Percentiles rank a stretch among this genome's conserved stretches.
Conservation (phyloP, 495 filamentous ascomycete species). For the Aspergillus biplanus region DNA sequence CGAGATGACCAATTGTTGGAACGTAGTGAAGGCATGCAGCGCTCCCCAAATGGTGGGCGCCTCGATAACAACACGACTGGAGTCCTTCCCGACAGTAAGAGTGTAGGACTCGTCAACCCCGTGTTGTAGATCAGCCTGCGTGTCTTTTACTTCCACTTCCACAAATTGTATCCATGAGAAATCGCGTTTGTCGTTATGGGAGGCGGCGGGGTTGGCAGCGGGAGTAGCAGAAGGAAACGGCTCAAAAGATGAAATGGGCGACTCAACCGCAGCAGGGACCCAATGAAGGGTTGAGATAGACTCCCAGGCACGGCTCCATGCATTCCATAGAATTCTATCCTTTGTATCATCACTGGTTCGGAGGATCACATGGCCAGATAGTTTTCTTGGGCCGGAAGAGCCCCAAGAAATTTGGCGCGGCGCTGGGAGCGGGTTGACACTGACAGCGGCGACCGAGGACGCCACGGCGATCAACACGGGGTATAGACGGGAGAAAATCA, state of each 20-base stretch:
- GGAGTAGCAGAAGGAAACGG: slow-evolving; percentile 49
- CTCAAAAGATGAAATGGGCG: slow-evolving; percentile 48
- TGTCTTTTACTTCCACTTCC: slow-evolving; percentile 46
- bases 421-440: slow-evolving; percentile 58
- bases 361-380: slow-evolving; percentile 31
- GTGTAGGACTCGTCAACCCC: slow-evolving; percentile 63
- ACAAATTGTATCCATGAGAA: slow-evolving; percentile 31
- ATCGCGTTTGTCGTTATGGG: slow-evolving; percentile 40
- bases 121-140: slow-evolving; percentile 50
- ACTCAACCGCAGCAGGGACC: slow-evolving; percentile 55
- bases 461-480: slow-evolving; percentile 31
- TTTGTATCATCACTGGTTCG: slow-evolving; percentile 29
- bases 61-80: slow-evolving; percentile 45
- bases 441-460: slow-evolving; percentile 43
- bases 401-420: slow-evolving; percentile 59
- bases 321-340: slow-evolving; percentile 38
- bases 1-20: slow-evolving; percentile 56
- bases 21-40: slow-evolving; percentile 63
- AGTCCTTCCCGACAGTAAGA: slow-evolving; percentile 42
- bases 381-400: slow-evolving; percentile 49
- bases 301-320: slow-evolving; percentile 53
- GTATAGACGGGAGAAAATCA: slow-evolving; percentile 37
- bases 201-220: slow-evolving; percentile 23
- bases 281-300: slow-evolving; percentile 52
- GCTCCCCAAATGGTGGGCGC: slow-evolving; percentile 57